Evolutionary conservation across 2,329 filamentous ascomycete genomes (phyloP).

Genomic region (Fusarium sambucinum): DNA sequence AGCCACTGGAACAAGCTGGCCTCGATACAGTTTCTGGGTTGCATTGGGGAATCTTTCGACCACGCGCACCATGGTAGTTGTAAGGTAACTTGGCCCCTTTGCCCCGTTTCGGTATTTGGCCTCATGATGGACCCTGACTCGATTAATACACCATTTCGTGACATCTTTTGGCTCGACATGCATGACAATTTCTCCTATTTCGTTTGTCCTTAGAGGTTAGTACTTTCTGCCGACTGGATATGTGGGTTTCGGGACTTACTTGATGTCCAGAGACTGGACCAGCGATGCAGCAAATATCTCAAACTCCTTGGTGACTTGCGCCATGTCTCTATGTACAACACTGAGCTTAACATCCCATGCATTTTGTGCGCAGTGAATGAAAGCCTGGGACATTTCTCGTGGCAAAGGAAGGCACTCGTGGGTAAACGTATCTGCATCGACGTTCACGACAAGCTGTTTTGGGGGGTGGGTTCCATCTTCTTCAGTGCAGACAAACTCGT

Average conservation of each 20-base stretch:
- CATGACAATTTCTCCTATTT: constrained; percentile 36
- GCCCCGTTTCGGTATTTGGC: constrained; percentile 38
- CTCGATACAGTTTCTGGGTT: constrained; percentile 7
- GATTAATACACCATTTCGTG: constrained; percentile 28
- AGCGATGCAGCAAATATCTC: constrained; percentile 38
- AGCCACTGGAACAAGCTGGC: constrained; percentile 19
- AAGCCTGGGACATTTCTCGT: constrained; percentile 41
- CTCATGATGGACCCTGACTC: constrained; percentile 39
- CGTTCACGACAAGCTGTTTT: constrained; percentile 42
- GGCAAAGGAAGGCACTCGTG: constrained; percentile 37
- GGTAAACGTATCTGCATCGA: constrained; percentile 46
- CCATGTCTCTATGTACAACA: constrained; percentile 25
- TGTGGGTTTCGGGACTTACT: constrained; percentile 38
- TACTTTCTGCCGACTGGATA: not conserved
- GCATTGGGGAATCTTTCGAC: constrained; percentile 18
- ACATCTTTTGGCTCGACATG: constrained; percentile 17
- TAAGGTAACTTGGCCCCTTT: constrained; percentile 36
- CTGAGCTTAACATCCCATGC: constrained; percentile 52
- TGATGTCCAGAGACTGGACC: constrained; percentile 40
- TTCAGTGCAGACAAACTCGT: constrained; percentile 46
- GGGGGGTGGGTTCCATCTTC: not conserved
- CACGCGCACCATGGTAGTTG: constrained; percentile 42
- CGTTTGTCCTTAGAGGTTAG: constrained; percentile 34
- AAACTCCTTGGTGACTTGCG: constrained; percentile 32
- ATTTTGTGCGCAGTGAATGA: constrained; percentile 49